Percentiles rank a stretch among this genome's conserved stretches.
These are phyloP conservation scores for Schizosaccharomyces octosporus DNA, from an alignment of 805 yeast species.

Conservation along the genomic window DNA sequence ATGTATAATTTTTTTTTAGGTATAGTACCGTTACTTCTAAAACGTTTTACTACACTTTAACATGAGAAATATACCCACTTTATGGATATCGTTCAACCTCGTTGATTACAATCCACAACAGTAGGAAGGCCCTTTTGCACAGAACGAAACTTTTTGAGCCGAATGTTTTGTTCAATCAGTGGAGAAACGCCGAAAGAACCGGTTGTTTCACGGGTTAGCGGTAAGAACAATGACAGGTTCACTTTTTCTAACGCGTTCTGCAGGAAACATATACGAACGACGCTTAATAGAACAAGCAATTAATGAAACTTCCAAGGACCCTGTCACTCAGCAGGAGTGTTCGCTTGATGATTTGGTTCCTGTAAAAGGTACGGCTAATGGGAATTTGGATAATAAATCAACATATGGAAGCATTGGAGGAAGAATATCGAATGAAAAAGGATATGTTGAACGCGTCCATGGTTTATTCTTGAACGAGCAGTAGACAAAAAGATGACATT, in stretches of 20 bases:
- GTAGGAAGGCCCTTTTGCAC: not conserved
- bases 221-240: conserved; percentile 1
- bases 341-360: conserved; percentile 31
- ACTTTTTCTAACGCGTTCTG: conserved; percentile 14
- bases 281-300: conserved; percentile 36
- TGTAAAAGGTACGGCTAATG: conserved; percentile 11
- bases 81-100: no score
- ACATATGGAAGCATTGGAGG: not conserved
- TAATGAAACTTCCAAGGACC: conserved; percentile 44
- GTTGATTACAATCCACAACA: no score
- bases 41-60: no score
- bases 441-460: not conserved
- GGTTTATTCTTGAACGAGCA: not conserved
- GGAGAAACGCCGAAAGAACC: conserved; percentile 46
- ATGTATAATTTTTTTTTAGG: no score
- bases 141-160: not conserved
- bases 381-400: not conserved
- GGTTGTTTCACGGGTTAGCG: conserved; percentile 31
- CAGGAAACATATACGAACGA: conserved; percentile 48
- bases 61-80: no score
- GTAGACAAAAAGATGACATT: not conserved
- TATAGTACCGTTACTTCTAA: no score
- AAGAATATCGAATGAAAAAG: not conserved
- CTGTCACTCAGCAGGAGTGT: conserved; percentile 42
- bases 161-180: conserved; percentile 22